A percentile compares a stretch with the other conserved stretches of the same genome.
Conservation (phyloP, 176 grass and related monocot genomes). For the Poa annua region DNA sequence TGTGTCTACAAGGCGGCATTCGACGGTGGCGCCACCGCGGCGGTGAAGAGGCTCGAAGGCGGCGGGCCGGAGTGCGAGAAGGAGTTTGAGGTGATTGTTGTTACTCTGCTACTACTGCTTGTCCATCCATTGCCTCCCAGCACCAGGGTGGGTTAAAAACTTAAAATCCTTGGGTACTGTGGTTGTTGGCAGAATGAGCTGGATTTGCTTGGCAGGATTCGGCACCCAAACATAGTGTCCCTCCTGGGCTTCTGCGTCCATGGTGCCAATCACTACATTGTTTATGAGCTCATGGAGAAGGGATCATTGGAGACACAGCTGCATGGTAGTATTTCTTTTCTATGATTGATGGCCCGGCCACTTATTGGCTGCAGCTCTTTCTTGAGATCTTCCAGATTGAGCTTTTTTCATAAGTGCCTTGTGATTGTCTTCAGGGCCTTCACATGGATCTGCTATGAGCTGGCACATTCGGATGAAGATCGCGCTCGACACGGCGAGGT, state of each 20-base stretch:
- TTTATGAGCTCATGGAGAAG: constrained; percentile 98
- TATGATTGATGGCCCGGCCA: constrained; percentile 43
- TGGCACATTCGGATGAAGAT: constrained; percentile 98
- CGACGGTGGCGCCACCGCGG: constrained; percentile 58
- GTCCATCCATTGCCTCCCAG: background rate
- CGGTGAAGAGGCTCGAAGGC: constrained; percentile 74
- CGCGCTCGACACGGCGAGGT: constrained; percentile 91
- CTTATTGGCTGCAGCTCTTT: constrained; percentile 53
- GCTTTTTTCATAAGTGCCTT: constrained; percentile 48
- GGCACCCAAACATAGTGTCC: constrained; percentile 94
- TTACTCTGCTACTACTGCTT: background rate
- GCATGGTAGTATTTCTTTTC: constrained; percentile 77
- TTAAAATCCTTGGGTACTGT: constrained; percentile 28
- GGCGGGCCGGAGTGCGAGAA: constrained; percentile 67
- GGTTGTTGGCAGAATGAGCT: constrained; percentile 83
- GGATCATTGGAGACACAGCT: constrained; percentile 91
- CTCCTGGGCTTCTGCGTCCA: constrained; percentile 89
- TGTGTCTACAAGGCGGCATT: constrained; percentile 82
- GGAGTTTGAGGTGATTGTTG: constrained; percentile 79
- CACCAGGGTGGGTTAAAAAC: background rate
- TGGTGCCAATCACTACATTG: constrained; percentile 66
- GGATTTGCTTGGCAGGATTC: constrained; percentile 88
- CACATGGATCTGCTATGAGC: constrained; percentile 85
- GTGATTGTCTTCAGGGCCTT: constrained; percentile 69
- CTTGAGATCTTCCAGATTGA: constrained; percentile 52